These are phyloP conservation scores for Phaseolus lunatus DNA, from an alignment of 306 rosid species.

Conservation along the genomic window DNA sequence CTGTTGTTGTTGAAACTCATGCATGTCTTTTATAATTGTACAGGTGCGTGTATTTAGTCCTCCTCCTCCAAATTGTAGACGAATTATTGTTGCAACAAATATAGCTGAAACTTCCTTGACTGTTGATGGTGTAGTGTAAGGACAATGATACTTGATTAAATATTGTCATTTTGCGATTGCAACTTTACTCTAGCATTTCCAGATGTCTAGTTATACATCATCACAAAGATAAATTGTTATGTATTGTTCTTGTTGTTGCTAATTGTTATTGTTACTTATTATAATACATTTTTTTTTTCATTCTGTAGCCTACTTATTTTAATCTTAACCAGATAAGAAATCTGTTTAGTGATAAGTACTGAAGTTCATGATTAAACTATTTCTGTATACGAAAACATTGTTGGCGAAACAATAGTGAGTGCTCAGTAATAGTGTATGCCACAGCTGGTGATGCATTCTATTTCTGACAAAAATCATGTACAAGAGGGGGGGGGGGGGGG, in stretches of 20 bases:
- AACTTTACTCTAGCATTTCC: conserved; percentile 2
- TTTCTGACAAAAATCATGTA: conserved; percentile 25
- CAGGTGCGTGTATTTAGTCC: conserved; percentile 95
- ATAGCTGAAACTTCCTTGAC: conserved; percentile 99
- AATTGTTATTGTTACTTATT: conserved; percentile 27
- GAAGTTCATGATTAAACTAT: conserved; percentile 34
- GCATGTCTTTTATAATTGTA: conserved; percentile 43
- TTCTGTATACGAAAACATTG: conserved; percentile 21
- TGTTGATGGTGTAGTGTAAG: conserved; percentile 99
- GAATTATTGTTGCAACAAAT: conserved; percentile 94
- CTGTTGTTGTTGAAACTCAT: conserved; percentile 37
- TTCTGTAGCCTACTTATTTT: conserved; percentile 33
- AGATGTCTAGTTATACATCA: conserved; percentile 9
- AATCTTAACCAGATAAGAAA: conserved; percentile 19
- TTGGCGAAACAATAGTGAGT: conserved; percentile 30
- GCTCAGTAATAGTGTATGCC: conserved; percentile 11
- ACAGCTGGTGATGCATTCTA: conserved; percentile 1
- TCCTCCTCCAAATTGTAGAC: conserved; percentile 90
- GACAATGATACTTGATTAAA: conserved; percentile 40
- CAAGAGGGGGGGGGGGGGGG: too few relatives aligned
- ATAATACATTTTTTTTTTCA: neutral
- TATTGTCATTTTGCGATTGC: conserved; percentile 35
- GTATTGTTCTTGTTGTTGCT: conserved; percentile 19
- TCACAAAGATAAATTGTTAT: conserved; percentile 4
- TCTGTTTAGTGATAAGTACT: conserved; percentile 27